Conservation (phyloP, 768 basidiomycete species). For the Mycena vulgaris region DNA sequence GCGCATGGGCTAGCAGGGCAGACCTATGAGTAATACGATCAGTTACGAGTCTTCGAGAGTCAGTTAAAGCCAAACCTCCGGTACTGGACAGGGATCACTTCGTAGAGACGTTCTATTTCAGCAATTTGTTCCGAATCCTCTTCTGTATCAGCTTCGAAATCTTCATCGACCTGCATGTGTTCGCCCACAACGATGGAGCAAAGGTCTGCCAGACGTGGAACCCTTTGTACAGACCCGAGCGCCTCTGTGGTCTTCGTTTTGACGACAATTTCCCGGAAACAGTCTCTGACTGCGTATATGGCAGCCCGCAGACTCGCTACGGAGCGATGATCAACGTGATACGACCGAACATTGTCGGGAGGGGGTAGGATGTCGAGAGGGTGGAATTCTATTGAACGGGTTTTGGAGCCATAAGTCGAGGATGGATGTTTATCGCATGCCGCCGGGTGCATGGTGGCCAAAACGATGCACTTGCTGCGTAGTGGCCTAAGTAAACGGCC, state of each 20-base stretch:
- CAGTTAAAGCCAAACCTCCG: constrained; percentile 57
- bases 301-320: constrained; percentile 13
- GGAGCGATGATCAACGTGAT: constrained; percentile 29
- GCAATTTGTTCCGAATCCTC: constrained; percentile 47
- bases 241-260: constrained; percentile 43
- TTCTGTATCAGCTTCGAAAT: constrained; percentile 40
- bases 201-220: constrained; percentile 60
- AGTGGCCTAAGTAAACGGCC: constrained; percentile 65
- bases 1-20: constrained; percentile 67
- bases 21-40: constrained; percentile 54
- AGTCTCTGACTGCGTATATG: constrained; percentile 68
- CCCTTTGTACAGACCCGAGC: constrained; percentile 13
- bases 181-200: constrained; percentile 66
- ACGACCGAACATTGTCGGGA: constrained; percentile 50
- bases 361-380: constrained; percentile 50
- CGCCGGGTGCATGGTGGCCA: constrained; percentile 48
- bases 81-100: constrained; percentile 65
- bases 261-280: constrained; percentile 66
- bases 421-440: constrained; percentile 30
- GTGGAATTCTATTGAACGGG: constrained; percentile 9
- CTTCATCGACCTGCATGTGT: constrained; percentile 52
- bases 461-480: constrained; percentile 59
- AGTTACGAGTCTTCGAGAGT: background rate
- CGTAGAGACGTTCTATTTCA: constrained; percentile 62
- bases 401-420: constrained; percentile 32